Evolutionary conservation across 768 basidiomycete species (phyloP).

Genomic region (Candolleomyces eurysporus): DNA sequence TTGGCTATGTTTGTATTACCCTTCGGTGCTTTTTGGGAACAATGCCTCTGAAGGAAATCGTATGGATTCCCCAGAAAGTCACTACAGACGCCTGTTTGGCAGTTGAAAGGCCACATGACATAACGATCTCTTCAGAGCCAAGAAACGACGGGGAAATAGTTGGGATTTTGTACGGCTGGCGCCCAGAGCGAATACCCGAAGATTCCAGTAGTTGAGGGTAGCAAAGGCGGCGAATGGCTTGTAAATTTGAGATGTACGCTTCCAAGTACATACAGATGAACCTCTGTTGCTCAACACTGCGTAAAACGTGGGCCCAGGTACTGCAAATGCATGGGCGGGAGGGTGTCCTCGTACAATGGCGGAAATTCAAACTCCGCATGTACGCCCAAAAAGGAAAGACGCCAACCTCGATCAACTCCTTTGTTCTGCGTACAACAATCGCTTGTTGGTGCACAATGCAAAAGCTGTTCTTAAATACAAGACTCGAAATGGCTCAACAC

Average conservation of each 20-base stretch:
- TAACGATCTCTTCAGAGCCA: too few species aligned
- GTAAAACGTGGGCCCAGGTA: too few species aligned
- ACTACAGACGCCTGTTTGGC: background rate
- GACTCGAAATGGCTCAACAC: background rate
- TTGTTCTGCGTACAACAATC: slow-evolving; percentile 9
- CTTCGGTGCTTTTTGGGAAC: background rate
- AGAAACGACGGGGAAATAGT: too few species aligned
- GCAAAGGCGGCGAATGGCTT: too few species aligned
- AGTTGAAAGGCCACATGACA: background rate
- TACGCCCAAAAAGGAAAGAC: background rate
- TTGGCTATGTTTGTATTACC: background rate
- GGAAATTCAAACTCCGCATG: slow-evolving; percentile 10
- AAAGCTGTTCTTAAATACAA: slow-evolving; percentile 10
- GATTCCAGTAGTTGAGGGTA: too few species aligned
- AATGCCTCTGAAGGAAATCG: background rate
- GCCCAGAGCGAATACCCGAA: too few species aligned
- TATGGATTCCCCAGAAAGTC: too few species aligned
- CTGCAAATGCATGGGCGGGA: too few species aligned
- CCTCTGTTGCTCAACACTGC: too few species aligned
- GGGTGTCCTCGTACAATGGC: background rate
- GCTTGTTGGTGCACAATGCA: slow-evolving; percentile 6
- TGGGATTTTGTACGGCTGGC: too few species aligned
- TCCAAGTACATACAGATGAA: too few species aligned
- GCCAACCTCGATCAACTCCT: background rate
- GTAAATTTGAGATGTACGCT: too few species aligned